phyloP scores from a whole-genome alignment of 169 alveolate genomes.

The Plasmodium vivax region DNA sequence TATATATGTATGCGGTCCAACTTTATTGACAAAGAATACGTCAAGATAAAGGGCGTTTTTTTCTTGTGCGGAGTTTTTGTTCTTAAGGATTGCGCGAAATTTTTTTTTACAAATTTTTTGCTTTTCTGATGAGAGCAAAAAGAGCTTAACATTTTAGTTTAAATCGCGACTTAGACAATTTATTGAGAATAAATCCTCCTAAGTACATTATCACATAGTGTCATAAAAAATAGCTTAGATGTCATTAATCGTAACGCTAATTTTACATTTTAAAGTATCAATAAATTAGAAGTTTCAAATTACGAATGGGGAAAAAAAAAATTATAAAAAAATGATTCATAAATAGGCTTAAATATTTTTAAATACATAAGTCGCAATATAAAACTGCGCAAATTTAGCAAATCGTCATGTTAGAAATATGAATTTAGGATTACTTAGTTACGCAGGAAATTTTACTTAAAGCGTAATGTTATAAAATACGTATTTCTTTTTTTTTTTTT shows the following conservation, averaged over 20 bases:
- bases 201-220: not conserved
- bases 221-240: not conserved
- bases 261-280: not conserved
- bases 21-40: not conserved
- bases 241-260: not conserved
- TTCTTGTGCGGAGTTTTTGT: not conserved
- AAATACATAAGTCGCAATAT: not conserved
- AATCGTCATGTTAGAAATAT: not conserved
- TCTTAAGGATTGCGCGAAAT: not conserved
- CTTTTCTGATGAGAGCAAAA: not conserved
- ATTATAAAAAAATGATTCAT: not conserved
- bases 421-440: not conserved
- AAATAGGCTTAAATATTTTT: not conserved
- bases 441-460: not conserved
- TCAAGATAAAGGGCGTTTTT: not conserved
- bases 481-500: not conserved
- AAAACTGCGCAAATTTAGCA: not conserved
- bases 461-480: not conserved
- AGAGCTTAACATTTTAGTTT: not conserved
- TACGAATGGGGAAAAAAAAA: not conserved
- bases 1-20: not conserved
- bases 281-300: not conserved
- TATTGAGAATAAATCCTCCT: not conserved
- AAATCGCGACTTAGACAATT: not conserved
- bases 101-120: not conserved